Percentiles rank a stretch among this genome's conserved stretches.
These are phyloP conservation scores for Beauveria caledonica DNA, from an alignment of 2,329 filamentous ascomycete genomes.

Conservation along the genomic window DNA sequence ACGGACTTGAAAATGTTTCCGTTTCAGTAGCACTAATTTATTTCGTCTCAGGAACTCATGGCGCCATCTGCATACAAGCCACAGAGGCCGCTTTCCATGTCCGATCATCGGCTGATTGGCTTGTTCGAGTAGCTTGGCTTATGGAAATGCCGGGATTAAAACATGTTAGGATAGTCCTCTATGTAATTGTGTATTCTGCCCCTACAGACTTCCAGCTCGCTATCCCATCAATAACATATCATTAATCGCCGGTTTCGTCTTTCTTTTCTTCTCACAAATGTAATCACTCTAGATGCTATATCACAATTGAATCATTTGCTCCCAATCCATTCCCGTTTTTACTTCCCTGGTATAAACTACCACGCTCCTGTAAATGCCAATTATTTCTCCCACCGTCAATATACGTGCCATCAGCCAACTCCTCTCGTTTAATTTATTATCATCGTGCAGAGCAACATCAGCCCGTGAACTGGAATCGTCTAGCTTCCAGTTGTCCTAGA, in stretches of 20 bases:
- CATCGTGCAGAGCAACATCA: conserved; percentile 16
- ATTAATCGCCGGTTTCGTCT: not conserved
- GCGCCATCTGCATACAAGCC: too few species aligned
- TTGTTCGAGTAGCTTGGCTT: too few species aligned
- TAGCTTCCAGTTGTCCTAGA: conserved; percentile 76
- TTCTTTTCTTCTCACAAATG: not conserved
- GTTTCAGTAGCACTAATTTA: too few species aligned
- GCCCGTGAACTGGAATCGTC: conserved; percentile 70
- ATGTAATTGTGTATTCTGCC: not conserved
- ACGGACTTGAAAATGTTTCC: too few species aligned
- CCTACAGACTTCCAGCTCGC: not conserved
- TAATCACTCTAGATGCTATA: conserved; percentile 8
- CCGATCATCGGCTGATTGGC: too few species aligned
- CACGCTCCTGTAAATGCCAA: conserved; percentile 13
- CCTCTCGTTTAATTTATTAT: conserved; percentile 2
- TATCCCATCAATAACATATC: not conserved
- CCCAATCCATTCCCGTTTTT: not conserved
- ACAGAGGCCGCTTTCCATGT: too few species aligned
- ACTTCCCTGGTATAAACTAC: conserved; percentile 9
- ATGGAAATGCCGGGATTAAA: not conserved
- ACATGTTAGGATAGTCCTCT: not conserved
- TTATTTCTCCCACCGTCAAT: conserved; percentile 10
- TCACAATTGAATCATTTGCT: conserved; percentile 12
- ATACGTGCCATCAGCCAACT: conserved; percentile 12
- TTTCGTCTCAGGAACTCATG: too few species aligned